Percentiles rank a stretch among this genome's conserved stretches.
phyloP scores from a whole-genome alignment of 345 rosid species.

The Bruguiera gymnorhiza region DNA sequence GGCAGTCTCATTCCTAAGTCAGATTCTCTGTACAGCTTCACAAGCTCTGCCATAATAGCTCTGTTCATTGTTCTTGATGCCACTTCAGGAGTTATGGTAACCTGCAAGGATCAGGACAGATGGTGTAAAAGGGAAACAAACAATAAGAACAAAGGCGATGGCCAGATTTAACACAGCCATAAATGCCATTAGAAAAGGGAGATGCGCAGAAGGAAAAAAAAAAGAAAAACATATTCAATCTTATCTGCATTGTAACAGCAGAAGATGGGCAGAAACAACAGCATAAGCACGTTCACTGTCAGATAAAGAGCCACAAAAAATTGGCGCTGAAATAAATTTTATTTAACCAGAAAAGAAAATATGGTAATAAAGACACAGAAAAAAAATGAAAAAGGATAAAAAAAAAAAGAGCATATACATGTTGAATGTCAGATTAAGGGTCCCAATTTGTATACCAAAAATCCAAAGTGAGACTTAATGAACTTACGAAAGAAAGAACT shows the following conservation, averaged over 20 bases:
- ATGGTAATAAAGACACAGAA: too few relatives aligned
- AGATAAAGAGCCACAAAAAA: constrained; percentile 35
- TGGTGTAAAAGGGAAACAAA: constrained; percentile 32
- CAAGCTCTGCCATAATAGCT: constrained; percentile 92
- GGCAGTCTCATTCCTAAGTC: constrained; percentile 90
- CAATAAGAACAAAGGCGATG: constrained; percentile 48
- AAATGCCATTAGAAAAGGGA: constrained; percentile 31
- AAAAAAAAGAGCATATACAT: neutral
- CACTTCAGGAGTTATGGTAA: constrained; percentile 91
- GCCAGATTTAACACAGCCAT: constrained; percentile 19
- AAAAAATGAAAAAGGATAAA: constrained; percentile 1
- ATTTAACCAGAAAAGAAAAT: constrained; percentile 2
- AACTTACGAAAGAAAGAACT: neutral
- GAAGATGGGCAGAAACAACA: constrained; percentile 22
- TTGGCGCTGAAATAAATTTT: constrained; percentile 19
- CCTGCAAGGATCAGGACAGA: constrained; percentile 56
- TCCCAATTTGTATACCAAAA: neutral
- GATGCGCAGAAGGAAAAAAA: constrained; percentile 20
- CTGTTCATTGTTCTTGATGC: constrained; percentile 81
- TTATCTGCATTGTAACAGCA: constrained; percentile 33
- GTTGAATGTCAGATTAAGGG: constrained; percentile 23
- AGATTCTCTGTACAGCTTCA: constrained; percentile 78
- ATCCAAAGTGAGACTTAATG: neutral
- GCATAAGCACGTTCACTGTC: constrained; percentile 29
- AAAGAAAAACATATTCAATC: constrained; percentile 29